Evolutionary conservation across 495 filamentous ascomycete species (phyloP).

Genomic region (Alectoria sarmentosa): DNA sequence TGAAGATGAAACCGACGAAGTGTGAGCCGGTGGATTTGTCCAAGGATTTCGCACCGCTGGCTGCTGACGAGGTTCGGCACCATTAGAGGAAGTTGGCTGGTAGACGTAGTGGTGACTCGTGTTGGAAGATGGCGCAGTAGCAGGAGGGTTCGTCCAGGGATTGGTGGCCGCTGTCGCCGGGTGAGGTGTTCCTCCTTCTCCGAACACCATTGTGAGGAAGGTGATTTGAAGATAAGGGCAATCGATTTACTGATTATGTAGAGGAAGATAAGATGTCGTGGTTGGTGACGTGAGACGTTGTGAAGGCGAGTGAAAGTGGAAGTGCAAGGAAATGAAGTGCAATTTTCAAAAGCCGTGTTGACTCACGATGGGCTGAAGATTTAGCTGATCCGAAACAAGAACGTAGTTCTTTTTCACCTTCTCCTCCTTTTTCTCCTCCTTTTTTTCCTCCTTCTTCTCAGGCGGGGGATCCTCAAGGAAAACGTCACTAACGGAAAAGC

Average conservation of each 20-base stretch:
- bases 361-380: conserved; percentile 23
- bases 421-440: conserved; percentile 21
- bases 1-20: not conserved
- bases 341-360: not conserved
- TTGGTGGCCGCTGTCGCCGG: not conserved
- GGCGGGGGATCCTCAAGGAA: conserved; percentile 31
- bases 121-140: not conserved
- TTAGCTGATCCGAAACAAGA: conserved; percentile 18
- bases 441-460: conserved; percentile 17
- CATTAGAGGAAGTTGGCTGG: not conserved
- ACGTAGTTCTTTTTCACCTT: conserved; percentile 22
- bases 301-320: not conserved
- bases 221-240: not conserved
- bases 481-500: conserved; percentile 32
- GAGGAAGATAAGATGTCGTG: not conserved
- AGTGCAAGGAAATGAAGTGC: not conserved
- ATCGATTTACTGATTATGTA: not conserved
- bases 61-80: not conserved
- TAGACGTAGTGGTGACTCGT: conserved; percentile 6
- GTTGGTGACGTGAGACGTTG: conserved; percentile 2
- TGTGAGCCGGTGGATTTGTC: not conserved
- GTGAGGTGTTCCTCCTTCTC: not conserved
- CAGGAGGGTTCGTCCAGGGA: conserved; percentile 7
- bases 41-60: not conserved
- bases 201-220: not conserved